Conservation (phyloP, 805 yeast genomes). For the Kodamaea restingae region DNA sequence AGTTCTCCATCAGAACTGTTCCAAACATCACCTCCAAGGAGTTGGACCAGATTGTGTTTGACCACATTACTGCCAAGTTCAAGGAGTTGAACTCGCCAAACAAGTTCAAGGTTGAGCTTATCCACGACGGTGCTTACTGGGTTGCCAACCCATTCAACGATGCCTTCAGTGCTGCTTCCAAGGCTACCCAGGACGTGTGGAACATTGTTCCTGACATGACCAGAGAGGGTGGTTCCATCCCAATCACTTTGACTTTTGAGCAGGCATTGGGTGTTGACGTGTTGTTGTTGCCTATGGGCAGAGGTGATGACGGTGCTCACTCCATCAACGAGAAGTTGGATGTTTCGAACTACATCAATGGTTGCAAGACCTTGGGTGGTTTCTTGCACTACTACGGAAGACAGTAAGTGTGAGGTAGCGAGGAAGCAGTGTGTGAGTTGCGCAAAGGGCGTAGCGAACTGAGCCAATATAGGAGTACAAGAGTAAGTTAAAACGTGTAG, state of each 20-base stretch:
- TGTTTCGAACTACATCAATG: slow-evolving; percentile 83
- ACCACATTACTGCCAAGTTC: slow-evolving; percentile 65
- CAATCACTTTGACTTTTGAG: slow-evolving; percentile 93
- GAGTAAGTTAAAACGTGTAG: no score
- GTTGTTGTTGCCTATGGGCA: slow-evolving; percentile 91
- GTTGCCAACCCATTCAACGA: slow-evolving; percentile 90
- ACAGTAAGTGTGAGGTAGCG: slow-evolving; percentile 6
- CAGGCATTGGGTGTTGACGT: slow-evolving; percentile 81
- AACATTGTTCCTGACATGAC: slow-evolving; percentile 93
- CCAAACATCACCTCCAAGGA: slow-evolving; percentile 84
- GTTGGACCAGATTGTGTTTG: slow-evolving; percentile 72
- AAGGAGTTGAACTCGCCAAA: slow-evolving; percentile 73
- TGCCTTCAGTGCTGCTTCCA: slow-evolving; percentile 87
- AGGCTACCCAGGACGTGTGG: slow-evolving; percentile 94
- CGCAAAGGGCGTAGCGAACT: no score
- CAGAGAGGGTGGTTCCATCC: slow-evolving; percentile 99
- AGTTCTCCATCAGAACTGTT: slow-evolving; percentile 95
- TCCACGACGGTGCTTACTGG: slow-evolving; percentile 98
- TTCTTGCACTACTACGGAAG: slow-evolving; percentile 79
- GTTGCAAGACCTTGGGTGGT: slow-evolving; percentile 89
- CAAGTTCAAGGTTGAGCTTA: slow-evolving; percentile 62
- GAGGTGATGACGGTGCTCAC: slow-evolving; percentile 99
- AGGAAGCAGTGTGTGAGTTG: no score
- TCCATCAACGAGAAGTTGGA: slow-evolving; percentile 94
- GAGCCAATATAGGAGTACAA: no score